These are phyloP conservation scores for Plectosphaerella plurivora DNA, from an alignment of 2,329 filamentous ascomycete genomes.

Conservation along the genomic window DNA sequence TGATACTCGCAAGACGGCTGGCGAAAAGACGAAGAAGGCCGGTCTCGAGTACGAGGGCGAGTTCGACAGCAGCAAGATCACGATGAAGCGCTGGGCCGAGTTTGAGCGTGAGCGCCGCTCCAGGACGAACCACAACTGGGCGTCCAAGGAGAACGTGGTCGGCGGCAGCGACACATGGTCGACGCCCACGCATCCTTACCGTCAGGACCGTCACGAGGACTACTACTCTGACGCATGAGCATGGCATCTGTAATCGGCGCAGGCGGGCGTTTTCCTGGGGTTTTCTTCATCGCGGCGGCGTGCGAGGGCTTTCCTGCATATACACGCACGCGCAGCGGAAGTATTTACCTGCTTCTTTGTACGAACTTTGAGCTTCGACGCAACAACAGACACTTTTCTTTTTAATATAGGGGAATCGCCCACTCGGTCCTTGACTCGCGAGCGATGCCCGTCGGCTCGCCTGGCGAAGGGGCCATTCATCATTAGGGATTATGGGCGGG, in stretches of 20 bases:
- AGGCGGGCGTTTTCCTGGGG: slow-evolving; percentile 3
- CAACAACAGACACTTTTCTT: not conserved
- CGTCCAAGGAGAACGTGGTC: slow-evolving; percentile 46
- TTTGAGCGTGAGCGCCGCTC: slow-evolving; percentile 69
- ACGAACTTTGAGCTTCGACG: not conserved
- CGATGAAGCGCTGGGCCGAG: slow-evolving; percentile 98
- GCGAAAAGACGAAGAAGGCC: slow-evolving; percentile 82
- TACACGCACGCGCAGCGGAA: not conserved
- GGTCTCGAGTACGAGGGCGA: slow-evolving; percentile 88
- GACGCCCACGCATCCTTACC: slow-evolving; percentile 37
- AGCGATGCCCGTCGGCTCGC: no score
- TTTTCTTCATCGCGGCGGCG: not conserved
- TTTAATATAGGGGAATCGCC: no score
- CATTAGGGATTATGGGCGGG: no score
- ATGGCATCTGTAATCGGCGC: not conserved
- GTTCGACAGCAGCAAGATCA: slow-evolving; percentile 98
- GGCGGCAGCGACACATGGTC: slow-evolving; percentile 38
- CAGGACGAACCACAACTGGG: slow-evolving; percentile 44
- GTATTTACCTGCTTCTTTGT: not conserved
- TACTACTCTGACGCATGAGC: slow-evolving; percentile 51
- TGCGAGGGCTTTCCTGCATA: not conserved
- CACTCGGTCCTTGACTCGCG: no score
- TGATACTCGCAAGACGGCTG: slow-evolving; percentile 91
- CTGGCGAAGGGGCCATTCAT: no score
- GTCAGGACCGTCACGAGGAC: slow-evolving; percentile 20